Percentiles rank a stretch among this genome's conserved stretches.
phyloP scores from a whole-genome alignment of 345 rosid genomes.

The Citrus glauca region DNA sequence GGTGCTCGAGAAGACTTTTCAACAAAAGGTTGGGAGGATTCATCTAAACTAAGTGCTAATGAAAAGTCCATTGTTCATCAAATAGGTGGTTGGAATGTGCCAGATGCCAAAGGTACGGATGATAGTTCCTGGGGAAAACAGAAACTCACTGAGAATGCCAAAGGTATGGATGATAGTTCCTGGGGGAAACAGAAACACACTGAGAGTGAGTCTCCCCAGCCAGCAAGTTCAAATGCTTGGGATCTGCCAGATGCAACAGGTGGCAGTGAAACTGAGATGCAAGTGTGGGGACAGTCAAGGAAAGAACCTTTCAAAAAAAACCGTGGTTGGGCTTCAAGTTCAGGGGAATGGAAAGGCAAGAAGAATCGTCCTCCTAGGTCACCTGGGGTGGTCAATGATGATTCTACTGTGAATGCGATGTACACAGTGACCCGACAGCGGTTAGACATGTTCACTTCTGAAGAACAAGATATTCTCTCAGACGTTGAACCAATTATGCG shows the following conservation, averaged over 20 bases:
- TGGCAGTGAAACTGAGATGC: slow-evolving; percentile 25
- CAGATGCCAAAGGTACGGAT: neutral
- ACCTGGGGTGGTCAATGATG: slow-evolving; percentile 30
- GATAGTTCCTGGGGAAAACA: slow-evolving; percentile 18
- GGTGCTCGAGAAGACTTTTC: slow-evolving; percentile 6
- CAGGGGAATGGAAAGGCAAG: slow-evolving; percentile 60
- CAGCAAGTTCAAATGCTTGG: slow-evolving; percentile 34
- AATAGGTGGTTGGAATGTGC: neutral
- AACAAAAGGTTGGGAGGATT: slow-evolving; percentile 7
- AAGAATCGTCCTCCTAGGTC: slow-evolving; percentile 49
- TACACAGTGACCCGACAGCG: slow-evolving; percentile 62
- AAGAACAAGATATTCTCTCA: slow-evolving; percentile 70
- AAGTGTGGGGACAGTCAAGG: slow-evolving; percentile 41
- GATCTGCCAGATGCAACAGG: slow-evolving; percentile 22
- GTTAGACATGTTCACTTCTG: slow-evolving; percentile 74
- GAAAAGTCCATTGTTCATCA: neutral
- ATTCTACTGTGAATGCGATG: slow-evolving; percentile 32
- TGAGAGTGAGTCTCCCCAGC: slow-evolving; percentile 31
- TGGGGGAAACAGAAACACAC: slow-evolving; percentile 24
- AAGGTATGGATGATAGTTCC: neutral
- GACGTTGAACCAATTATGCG: slow-evolving; percentile 69
- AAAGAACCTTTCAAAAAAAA: slow-evolving; percentile 36
- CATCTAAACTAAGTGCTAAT: slow-evolving; percentile 22
- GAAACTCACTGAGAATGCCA: slow-evolving; percentile 21
- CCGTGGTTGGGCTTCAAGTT: slow-evolving; percentile 43